Conservation (phyloP, 805 yeast species). For the Ogataea haglerorum region DNA sequence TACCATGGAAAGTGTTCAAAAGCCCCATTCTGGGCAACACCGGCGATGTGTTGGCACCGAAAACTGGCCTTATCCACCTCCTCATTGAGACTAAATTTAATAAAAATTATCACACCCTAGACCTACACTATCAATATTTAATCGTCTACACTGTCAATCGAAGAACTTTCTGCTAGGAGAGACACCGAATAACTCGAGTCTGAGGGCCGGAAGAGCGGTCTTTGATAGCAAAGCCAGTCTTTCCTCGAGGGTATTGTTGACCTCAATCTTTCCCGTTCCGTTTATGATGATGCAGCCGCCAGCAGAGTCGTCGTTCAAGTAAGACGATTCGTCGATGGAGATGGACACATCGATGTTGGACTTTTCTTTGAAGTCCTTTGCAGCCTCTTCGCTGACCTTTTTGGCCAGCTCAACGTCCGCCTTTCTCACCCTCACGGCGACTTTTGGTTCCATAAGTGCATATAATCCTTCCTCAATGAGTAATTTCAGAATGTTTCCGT, state of each 20-base stretch:
- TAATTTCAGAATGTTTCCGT: constrained; percentile 67
- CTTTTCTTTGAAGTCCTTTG: constrained; percentile 57
- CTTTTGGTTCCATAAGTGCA: constrained; percentile 69
- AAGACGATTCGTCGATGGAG: constrained; percentile 51
- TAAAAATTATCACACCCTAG: constrained; percentile 12
- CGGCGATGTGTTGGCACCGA: not conserved
- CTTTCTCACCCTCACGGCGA: constrained; percentile 64
- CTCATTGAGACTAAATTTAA: constrained; percentile 4
- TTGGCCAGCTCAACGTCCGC: constrained; percentile 58
- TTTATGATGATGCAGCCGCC: constrained; percentile 84
- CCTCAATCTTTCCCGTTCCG: constrained; percentile 76
- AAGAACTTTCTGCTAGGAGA: constrained; percentile 86
- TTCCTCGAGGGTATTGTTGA: constrained; percentile 91
- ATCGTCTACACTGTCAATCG: constrained; percentile 45
- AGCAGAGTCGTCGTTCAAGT: constrained; percentile 59
- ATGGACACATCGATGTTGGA: constrained; percentile 57
- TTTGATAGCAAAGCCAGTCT: constrained; percentile 80
- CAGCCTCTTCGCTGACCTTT: constrained; percentile 59
- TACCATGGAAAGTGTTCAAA: too few relatives aligned
- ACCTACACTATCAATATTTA: constrained; percentile 11
- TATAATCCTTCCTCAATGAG: constrained; percentile 76
- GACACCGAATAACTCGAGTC: constrained; percentile 85
- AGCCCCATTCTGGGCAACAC: not conserved
- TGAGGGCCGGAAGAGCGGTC: constrained; percentile 87
- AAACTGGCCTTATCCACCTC: constrained; percentile 1